A percentile compares a stretch with the other conserved stretches of the same genome.
phyloP scores from a whole-genome alignment of 2,329 filamentous ascomycete genomes.

The Aspergillus awamori region DNA sequence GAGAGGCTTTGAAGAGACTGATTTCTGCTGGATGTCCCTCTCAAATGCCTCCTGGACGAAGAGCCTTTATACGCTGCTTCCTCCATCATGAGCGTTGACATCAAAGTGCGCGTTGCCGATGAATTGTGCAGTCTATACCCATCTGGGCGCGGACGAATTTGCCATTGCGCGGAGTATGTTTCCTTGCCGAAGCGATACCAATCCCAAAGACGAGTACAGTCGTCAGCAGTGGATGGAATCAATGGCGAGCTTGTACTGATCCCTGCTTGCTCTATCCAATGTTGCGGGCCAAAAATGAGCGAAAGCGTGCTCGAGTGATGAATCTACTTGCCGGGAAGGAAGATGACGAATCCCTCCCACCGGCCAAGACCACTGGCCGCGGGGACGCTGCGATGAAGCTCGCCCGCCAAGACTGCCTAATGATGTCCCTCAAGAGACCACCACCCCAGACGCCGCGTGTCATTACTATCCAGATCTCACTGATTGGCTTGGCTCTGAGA shows the following conservation, averaged over 20 bases:
- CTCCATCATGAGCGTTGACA: background rate
- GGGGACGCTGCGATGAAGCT: conserved; percentile 9
- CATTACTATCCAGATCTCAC: background rate
- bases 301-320: background rate
- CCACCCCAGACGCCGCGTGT: conserved; percentile 1
- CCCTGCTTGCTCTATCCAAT: background rate
- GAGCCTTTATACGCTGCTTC: background rate
- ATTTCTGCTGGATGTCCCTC: background rate
- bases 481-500: background rate
- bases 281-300: background rate
- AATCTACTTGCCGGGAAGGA: background rate
- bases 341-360: conserved; percentile 7
- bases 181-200: background rate
- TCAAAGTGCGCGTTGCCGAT: background rate
- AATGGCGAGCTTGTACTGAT: background rate
- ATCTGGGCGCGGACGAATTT: background rate
- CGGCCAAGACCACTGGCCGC: conserved; percentile 1
- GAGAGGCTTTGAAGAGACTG: background rate
- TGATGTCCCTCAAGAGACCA: background rate
- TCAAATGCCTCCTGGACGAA: background rate
- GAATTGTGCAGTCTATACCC: background rate
- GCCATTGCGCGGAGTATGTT: background rate
- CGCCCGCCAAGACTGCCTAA: conserved; percentile 3
- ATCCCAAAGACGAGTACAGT: background rate
- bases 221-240: background rate